Percentiles rank a stretch among this genome's conserved stretches.
Conservation (phyloP, 768 basidiomycete species). For the Trametes elegans region DNA sequence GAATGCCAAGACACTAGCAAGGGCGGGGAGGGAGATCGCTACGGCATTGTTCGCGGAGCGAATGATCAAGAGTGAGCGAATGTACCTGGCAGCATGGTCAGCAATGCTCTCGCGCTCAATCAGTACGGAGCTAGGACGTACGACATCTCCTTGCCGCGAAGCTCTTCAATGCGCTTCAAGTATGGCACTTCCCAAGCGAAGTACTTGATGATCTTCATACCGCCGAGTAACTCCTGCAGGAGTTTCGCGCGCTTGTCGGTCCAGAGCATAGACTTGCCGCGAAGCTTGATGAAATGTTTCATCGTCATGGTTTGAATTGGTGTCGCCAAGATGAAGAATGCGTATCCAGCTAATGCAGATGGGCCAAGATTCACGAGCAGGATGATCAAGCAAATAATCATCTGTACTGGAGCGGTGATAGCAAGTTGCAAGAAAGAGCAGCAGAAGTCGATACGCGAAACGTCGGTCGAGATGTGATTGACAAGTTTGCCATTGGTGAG, state of each 20-base stretch:
- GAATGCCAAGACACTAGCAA: conserved; percentile 78
- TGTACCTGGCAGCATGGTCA: conserved; percentile 40
- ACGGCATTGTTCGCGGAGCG: conserved; percentile 68
- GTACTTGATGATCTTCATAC: conserved; percentile 91
- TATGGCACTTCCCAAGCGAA: conserved; percentile 89
- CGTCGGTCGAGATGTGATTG: conserved; percentile 91
- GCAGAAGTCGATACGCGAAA: conserved; percentile 89
- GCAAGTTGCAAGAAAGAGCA: conserved; percentile 77
- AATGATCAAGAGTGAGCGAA: conserved; percentile 64
- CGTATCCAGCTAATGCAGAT: conserved; percentile 53
- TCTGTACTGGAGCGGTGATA: conserved; percentile 76
- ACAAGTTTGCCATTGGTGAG: conserved; percentile 88
- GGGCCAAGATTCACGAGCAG: conserved; percentile 72
- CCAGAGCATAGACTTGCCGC: conserved; percentile 79
- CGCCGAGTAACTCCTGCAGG: conserved; percentile 84
- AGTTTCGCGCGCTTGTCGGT: conserved; percentile 89
- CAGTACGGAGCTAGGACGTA: conserved; percentile 35
- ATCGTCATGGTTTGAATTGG: conserved; percentile 74
- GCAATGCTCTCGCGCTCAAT: not conserved
- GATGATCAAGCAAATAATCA: conserved; percentile 72
- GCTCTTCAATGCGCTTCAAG: conserved; percentile 66
- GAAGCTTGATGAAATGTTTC: conserved; percentile 65
- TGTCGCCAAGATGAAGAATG: conserved; percentile 64
- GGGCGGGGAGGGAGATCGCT: conserved; percentile 66
- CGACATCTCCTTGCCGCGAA: conserved; percentile 69